Evolutionary conservation across 1,139 yeast species (phyloP), one percentile per base, ranked within the genome.

Genomic region (Williopsis jadinii): DNA sequence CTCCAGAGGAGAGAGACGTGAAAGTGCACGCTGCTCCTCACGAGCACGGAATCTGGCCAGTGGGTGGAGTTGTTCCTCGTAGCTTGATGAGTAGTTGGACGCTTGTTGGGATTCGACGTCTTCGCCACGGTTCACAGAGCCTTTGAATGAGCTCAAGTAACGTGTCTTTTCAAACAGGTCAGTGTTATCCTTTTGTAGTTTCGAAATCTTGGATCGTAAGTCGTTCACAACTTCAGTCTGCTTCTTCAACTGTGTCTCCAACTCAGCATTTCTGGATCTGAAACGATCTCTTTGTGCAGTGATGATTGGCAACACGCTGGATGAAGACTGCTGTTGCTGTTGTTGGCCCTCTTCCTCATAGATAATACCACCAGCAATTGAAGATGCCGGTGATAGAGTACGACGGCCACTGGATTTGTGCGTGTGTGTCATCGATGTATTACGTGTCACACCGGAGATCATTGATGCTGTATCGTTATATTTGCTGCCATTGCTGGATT

Each of bases 251-350:
- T 87, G 95, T 41, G 84, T 84, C 59, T 92, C 97, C 40, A 92
- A 70, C 56, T 87, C 96, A 42, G 74, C 75, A 54, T 84, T 87
- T 44, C 90, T 73, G 28, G 77, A 75, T 53, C 95, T 77, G 68
- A 90, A 88, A 49, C 97, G 70, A 60, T 92, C 97, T 60, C 98
- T 77, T 64, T 92, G 98, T 55, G 92, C 90, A 19, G 97, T 88
- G 29, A 92, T 79, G 40, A 92, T 87, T 1, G 95, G 95, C 37
- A 92, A 64, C 34, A 92, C 81, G 0, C 87, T 73, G 38, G 54
- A 43, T 19, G 45, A 46, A 19, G 24, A 19, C 46, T 40, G 51
- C 35, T 38, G 36, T 6, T 51, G 11, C 11, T 9, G 30, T 8
- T 28, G 30, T 9, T 45, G 34, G 12, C 41, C 41, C 6, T 48